A percentile compares a stretch with the other conserved stretches of the same genome.
These are phyloP conservation scores for Spinacia oleracea DNA, from an alignment of 179 eudicot species.

Conservation along the genomic window DNA sequence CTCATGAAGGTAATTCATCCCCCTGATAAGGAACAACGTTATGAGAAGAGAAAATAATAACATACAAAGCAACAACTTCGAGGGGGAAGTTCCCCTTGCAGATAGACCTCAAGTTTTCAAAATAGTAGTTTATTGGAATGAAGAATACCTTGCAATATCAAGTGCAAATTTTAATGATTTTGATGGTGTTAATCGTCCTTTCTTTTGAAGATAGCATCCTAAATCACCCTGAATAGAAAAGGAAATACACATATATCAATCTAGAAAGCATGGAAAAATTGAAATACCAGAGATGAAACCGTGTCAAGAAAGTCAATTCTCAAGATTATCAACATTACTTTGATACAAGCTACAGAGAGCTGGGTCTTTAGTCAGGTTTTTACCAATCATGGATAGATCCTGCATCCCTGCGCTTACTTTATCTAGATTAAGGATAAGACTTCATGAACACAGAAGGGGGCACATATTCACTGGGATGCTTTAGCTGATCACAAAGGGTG, in stretches of 20 bases:
- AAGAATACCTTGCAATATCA: constrained; percentile 86
- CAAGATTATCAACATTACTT: not conserved
- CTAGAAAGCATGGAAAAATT: constrained; percentile 9
- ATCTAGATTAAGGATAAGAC: not conserved
- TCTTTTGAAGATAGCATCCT: constrained; percentile 78
- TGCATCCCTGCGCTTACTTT: not conserved
- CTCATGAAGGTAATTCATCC: constrained; percentile 92
- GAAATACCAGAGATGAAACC: constrained; percentile 2
- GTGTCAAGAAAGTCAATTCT: not conserved
- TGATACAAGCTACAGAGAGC: not conserved
- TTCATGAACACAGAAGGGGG: not conserved
- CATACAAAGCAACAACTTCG: constrained; percentile 1
- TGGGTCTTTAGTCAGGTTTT: not conserved
- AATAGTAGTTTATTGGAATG: not conserved
- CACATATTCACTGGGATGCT: not conserved
- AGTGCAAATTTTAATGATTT: constrained; percentile 86
- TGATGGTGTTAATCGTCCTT: constrained; percentile 78
- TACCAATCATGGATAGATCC: not conserved
- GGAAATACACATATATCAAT: constrained; percentile 1
- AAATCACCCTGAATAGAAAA: constrained; percentile 73
- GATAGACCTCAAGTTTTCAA: not conserved
- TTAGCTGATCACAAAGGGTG: not conserved
- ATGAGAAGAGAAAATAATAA: constrained; percentile 4
- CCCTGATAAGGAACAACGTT: constrained; percentile 51
- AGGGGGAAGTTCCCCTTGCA: not conserved